Evolutionary conservation across 2,329 filamentous ascomycete genomes (phyloP), one percentile per base, ranked within the genome.

Genomic region (Botrytis galanthina): DNA sequence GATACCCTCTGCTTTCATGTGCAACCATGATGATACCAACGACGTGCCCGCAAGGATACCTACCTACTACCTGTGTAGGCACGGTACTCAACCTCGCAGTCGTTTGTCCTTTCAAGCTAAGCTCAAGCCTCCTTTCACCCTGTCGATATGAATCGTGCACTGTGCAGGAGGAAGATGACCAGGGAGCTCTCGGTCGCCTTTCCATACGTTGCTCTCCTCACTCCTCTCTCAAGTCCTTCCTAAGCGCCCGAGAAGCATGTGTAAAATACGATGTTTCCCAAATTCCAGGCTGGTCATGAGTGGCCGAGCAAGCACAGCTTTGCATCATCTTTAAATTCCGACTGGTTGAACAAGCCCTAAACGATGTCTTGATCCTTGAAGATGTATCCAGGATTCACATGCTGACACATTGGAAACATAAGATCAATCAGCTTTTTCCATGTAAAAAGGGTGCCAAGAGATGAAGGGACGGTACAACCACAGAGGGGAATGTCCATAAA

Each of bases 301-400:
- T 39, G 59, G 69, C 57, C 69, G 57, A 71, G 57, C 69, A 71
- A 71, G 57, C 57, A 71, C 57, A 71, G 57, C 69, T n/a, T 51
- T 51, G 29, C 59, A 39, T 39, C 57, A 51, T 35, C 42, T 39
- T 16, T 39, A 63, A 46, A 63, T 71, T 51, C 51, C 60, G 44
- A 71, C 69, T 71, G 69, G 69, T 32, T 39, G 22, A 51, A 51
- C 69, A 64, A 71, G 69, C 69, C 69, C 60, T 71, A 63, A 64
- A 64, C 69, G 59, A 64, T 44, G 42, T 71, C 42, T n/a, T 12
- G 7, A 61, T 39, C 69, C 69, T 51, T 48, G 69, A 63, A 63
- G 68, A 35, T 54, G 62, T 35, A 32, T 51, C 69, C 48, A 64
- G 69, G 69, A 71, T 71, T 63, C 57, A 14, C 22, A 64, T 64